Base-by-base conservation (phyloP, 306 rosid species). In the Quercus aquifolioides region DNA sequence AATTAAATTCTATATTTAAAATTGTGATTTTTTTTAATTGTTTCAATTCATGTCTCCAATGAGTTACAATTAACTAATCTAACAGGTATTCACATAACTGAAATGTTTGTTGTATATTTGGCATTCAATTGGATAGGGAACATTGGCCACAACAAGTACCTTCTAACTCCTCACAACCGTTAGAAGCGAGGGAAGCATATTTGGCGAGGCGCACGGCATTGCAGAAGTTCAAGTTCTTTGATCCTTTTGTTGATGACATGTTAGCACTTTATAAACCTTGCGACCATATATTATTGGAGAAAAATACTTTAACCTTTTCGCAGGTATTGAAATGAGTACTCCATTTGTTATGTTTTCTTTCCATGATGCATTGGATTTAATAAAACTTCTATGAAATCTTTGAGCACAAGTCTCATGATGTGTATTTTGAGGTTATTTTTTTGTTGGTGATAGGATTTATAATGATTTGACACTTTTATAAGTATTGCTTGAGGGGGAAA, bases 161-260 rank as follows among this genome's bases (percentile, higher is more conserved):
- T 54, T 31, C 71, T 6, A 35, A 26, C 58, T 65, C 78, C 11
- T 41, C 46, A 41, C 46, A 41, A 41, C 46, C 46, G 46, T 41
- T 41, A 41, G 46, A 41, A 74, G 84, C 76, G 25, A 90, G 95
- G 86, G 92, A 82, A 30, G 75, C 88, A 10, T 94, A 94, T 60
- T 28, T 94, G 74, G 77, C 83, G 3, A 83, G 90, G 84, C 78
- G 67, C 54, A 83, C 72, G 11, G 88, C 83, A 21, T 79, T 84
- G 81, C 87, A 73, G 28, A 90, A 89, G 77, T 87, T 94, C 82
- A 90, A 81, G 87, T 94, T 94, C 26, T 6, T 6, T 23, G 92
- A 94, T 69, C 98, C 97, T 10, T 64, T 80, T 0, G 80, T 65
- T 67, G 25, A 68, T 6, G 52, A 85, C 33, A 41, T 8, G 78